Percentiles rank a stretch among this genome's conserved stretches.
These are phyloP conservation scores for Leishmania tarentolae DNA, from an alignment of 208 protist genomes.

Conservation along the genomic window DNA sequence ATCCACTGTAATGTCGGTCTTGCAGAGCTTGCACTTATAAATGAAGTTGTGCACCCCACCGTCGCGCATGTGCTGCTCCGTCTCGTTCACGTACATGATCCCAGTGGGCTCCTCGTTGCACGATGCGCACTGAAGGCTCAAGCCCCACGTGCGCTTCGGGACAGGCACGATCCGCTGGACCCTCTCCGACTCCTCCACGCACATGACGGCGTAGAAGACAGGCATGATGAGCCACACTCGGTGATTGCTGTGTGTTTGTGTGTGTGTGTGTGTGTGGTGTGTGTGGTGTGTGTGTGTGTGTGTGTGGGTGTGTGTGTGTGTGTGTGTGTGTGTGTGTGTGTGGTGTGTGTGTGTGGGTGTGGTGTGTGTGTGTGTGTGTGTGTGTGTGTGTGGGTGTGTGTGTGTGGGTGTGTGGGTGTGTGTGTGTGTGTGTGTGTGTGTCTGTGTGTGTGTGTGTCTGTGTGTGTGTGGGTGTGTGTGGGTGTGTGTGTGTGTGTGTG, in stretches of 20 bases:
- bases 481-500: too few species aligned
- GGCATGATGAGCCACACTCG: slow-evolving; percentile 43
- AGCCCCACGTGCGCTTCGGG: slow-evolving; percentile 44
- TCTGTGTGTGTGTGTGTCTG: too few species aligned
- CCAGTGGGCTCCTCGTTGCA: slow-evolving; percentile 56
- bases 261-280: too few species aligned
- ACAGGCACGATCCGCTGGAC: slow-evolving; percentile 43
- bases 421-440: too few species aligned
- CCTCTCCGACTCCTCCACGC: slow-evolving; percentile 55
- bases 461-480: too few species aligned
- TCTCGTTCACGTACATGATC: slow-evolving; percentile 61
- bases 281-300: too few species aligned
- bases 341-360: too few species aligned
- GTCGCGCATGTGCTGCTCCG: slow-evolving; percentile 43
- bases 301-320: too few species aligned
- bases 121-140: slow-evolving; percentile 53
- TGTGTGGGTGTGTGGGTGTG: too few species aligned
- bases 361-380: too few species aligned
- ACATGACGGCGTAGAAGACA: slow-evolving; percentile 48
- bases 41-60: slow-evolving; percentile 63
- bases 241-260: not conserved
- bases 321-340: too few species aligned
- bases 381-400: too few species aligned
- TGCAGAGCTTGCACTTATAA: slow-evolving; percentile 67
- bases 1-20: slow-evolving; percentile 36